Evolutionary conservation across 1,284 basidiomycete species (phyloP).

Genomic region (Cronartium ribicola): DNA sequence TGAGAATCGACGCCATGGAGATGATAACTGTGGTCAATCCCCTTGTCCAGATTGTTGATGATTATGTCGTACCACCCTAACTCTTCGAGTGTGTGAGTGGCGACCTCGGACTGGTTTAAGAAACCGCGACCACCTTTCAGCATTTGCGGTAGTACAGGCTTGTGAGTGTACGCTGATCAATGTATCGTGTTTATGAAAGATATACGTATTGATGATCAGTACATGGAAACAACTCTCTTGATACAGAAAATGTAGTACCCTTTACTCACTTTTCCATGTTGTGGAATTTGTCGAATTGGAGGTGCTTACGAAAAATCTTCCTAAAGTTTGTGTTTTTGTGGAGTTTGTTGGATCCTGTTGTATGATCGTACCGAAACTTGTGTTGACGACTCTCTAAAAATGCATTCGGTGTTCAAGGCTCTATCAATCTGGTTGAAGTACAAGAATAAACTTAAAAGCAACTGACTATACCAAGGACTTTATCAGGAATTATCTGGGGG

Average conservation of each 20-base stretch:
- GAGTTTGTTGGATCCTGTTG: slow-evolving; percentile 13
- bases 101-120: slow-evolving; percentile 33
- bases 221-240: not conserved
- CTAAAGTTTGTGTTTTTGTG: slow-evolving; percentile 24
- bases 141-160: slow-evolving; percentile 27
- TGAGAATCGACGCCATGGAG: slow-evolving; percentile 47
- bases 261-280: slow-evolving; percentile 38
- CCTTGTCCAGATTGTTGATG: slow-evolving; percentile 51
- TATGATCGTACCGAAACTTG: slow-evolving; percentile 34
- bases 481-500: slow-evolving; percentile 10
- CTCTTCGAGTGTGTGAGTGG: slow-evolving; percentile 27
- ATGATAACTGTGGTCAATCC: slow-evolving; percentile 52
- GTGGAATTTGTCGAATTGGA: too few species aligned
- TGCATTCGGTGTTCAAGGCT: not conserved
- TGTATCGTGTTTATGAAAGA: not conserved
- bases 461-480: slow-evolving; percentile 20
- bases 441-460: not conserved
- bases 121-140: slow-evolving; percentile 16
- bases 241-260: not conserved
- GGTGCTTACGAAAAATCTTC: slow-evolving; percentile 40
- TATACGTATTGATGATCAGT: too few species aligned
- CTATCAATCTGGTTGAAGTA: not conserved
- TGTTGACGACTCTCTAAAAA: slow-evolving; percentile 25
- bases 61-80: slow-evolving; percentile 41
- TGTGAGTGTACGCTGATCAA: slow-evolving; percentile 27